These are phyloP conservation scores for Ceratocystiopsis sp. DNA, from an alignment of 2,329 filamentous ascomycete genomes.

Conservation along the genomic window DNA sequence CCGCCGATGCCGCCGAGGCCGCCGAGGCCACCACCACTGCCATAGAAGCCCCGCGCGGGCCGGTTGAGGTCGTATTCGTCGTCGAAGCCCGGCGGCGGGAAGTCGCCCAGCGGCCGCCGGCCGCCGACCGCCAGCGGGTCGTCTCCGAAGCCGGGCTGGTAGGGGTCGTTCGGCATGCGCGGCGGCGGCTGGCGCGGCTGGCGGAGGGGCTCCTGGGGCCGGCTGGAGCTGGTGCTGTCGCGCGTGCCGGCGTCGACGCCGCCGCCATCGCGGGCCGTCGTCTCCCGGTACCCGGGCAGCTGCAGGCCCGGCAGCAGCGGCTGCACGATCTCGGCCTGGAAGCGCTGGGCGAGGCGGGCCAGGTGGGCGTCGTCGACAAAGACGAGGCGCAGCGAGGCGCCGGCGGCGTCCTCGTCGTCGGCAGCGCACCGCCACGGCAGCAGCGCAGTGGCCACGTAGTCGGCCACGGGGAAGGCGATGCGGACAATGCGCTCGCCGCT, in stretches of 20 bases:
- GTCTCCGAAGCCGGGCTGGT: too few species aligned
- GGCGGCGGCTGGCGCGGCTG: slow-evolving; percentile 24
- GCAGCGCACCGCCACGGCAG: slow-evolving; percentile 31
- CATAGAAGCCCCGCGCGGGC: slow-evolving; percentile 18
- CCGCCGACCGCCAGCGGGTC: too few species aligned
- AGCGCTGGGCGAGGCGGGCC: slow-evolving; percentile 46
- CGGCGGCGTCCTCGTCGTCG: slow-evolving; percentile 2
- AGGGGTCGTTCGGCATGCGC: too few species aligned
- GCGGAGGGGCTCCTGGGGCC: slow-evolving; percentile 27
- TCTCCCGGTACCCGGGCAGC: slow-evolving; percentile 51
- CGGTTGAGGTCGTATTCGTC: slow-evolving; percentile 76
- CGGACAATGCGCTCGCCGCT: slow-evolving; percentile 54
- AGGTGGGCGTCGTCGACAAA: slow-evolving; percentile 63
- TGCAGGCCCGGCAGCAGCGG: slow-evolving; percentile 62
- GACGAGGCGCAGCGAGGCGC: slow-evolving; percentile 31
- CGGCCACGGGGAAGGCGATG: slow-evolving; percentile 56
- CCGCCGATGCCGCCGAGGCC: slow-evolving; percentile 48
- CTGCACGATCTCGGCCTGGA: slow-evolving; percentile 70
- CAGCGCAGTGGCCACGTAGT: slow-evolving; percentile 49
- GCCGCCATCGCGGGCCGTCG: background rate
- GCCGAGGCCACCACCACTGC: slow-evolving; percentile 12
- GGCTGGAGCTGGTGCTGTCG: background rate
- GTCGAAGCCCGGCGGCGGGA: slow-evolving; percentile 79
- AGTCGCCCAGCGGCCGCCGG: slow-evolving; percentile 43
- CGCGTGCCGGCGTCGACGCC: slow-evolving; percentile 17